Percentiles rank a stretch among this genome's conserved stretches.
Evolutionary conservation across 1,284 basidiomycete genomes (phyloP).

Genomic region (Cryptococcus sp.): DNA sequence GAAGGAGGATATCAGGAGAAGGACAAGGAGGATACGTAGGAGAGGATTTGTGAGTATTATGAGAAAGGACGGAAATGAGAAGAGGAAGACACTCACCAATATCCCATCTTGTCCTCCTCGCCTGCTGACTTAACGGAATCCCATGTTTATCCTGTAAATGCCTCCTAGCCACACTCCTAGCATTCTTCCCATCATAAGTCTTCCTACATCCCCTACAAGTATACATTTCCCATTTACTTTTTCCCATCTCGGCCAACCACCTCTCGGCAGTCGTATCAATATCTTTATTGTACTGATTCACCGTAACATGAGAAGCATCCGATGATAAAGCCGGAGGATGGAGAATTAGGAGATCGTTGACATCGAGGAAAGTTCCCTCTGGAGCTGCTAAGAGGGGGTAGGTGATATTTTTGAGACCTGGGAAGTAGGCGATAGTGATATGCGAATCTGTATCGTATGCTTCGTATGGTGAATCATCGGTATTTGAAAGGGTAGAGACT

Average conservation of each 20-base stretch:
- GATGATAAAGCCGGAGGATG: slow-evolving; percentile 14
- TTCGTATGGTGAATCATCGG: not conserved
- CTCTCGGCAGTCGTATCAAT: not conserved
- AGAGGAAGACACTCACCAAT: slow-evolving; percentile 43
- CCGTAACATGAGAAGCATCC: not conserved
- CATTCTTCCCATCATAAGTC: slow-evolving; percentile 54
- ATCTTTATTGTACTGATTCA: slow-evolving; percentile 9
- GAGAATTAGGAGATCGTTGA: slow-evolving; percentile 30
- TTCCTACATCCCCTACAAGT: slow-evolving; percentile 40
- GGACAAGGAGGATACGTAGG: too few relatives aligned
- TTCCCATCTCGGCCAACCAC: not conserved
- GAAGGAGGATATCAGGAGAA: too few relatives aligned
- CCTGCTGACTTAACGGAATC: slow-evolving; percentile 52
- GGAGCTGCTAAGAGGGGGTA: slow-evolving; percentile 15
- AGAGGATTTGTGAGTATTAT: too few relatives aligned
- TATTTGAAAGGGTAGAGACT: not conserved
- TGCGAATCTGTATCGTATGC: not conserved
- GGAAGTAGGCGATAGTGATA: too few relatives aligned
- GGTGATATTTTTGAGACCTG: not conserved
- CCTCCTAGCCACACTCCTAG: slow-evolving; percentile 54
- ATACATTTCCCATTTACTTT: slow-evolving; percentile 25
- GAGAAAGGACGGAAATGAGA: too few relatives aligned
- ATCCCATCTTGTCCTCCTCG: slow-evolving; percentile 55
- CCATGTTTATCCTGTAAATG: slow-evolving; percentile 57
- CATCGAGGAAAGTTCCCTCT: slow-evolving; percentile 20